Percentiles rank a stretch among this genome's conserved stretches.
phyloP scores from a whole-genome alignment of 306 rosid genomes.

The Quercus engelmannii region DNA sequence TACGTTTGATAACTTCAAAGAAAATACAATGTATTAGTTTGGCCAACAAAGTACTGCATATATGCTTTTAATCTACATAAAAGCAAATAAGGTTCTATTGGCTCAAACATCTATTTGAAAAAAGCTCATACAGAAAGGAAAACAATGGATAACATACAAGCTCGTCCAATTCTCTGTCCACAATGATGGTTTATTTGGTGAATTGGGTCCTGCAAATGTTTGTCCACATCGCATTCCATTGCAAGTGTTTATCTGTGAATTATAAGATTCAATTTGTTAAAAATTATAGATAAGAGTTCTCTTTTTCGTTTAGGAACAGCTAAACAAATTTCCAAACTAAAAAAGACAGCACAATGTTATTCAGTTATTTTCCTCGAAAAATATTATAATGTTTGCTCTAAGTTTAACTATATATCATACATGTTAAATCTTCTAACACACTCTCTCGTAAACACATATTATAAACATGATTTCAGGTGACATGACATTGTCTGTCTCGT shows the following conservation, averaged over 20 bases:
- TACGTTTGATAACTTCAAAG: conserved; percentile 38
- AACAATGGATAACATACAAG: conserved; percentile 39
- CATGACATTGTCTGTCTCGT: too few species aligned
- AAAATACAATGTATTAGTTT: conserved; percentile 9
- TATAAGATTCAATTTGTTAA: neutral
- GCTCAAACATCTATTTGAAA: neutral
- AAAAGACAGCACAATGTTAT: neutral
- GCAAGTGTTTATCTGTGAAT: conserved; percentile 64
- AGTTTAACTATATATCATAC: too few species aligned
- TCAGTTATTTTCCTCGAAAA: too few species aligned
- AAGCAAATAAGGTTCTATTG: neutral
- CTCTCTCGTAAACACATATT: too few species aligned
- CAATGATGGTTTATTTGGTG: conserved; percentile 69
- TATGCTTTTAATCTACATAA: neutral
- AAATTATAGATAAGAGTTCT: too few species aligned
- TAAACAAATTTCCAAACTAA: neutral
- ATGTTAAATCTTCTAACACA: too few species aligned
- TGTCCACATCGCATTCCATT: conserved; percentile 76
- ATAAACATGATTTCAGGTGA: too few species aligned
- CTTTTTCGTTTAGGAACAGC: too few species aligned
- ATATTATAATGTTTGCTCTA: too few species aligned
- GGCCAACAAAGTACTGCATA: neutral
- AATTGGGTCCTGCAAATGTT: conserved; percentile 78
- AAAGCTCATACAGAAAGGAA: neutral
- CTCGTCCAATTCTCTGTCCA: conserved; percentile 99